Evolutionary conservation across 2,329 filamentous ascomycete genomes (phyloP), one percentile per base, ranked within the genome.

Genomic region (Gnomoniopsis sp.): DNA sequence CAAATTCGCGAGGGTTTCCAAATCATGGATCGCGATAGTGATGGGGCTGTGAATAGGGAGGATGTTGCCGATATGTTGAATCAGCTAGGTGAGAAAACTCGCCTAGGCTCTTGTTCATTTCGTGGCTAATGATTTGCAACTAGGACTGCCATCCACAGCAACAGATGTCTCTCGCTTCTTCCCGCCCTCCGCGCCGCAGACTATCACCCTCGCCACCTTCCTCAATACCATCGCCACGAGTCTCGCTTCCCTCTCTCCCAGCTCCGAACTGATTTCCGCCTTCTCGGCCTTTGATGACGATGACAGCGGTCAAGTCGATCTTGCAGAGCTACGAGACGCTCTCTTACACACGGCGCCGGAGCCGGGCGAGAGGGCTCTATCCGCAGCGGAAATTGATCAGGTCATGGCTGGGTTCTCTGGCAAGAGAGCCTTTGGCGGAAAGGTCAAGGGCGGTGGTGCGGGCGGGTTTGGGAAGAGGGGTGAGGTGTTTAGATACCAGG

Each of bases 231-330:
- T 99, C 2, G 90, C 93, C 1, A 83, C 85, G 11, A 82, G 90
- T 2, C 79, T 98, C 3, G 84, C 86, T 1, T 83, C 87, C 0
- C 79, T 98, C 19, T 96, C 91, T 0, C 87, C 90, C 0, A 84
- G 86, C 22, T 82, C 86, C 17, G 95, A 99, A 70, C 82, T 99
- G 11, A 78, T 91, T 21, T 93, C 92, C 1, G 95, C 95, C 0
- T 93, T 99, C 65, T 91, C 91, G 2, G 95, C 95, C 0, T 98
- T 98, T 70, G 95, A 99, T 69, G 90, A 96, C 62, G 92, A 96
- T 63, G 95, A 99, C 71, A 95, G 90, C 67, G 95, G 95, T 3
- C 92, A 97, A 73, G 86, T 98, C 43, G 92, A 98, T 69, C 76
- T 96, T 21, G 82, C 77, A 0, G 91, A 96, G 72, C 75, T 99